A percentile compares a stretch with the other conserved stretches of the same genome.
phyloP scores from a whole-genome alignment of 495 filamentous ascomycete genomes.

The Penicillium simplicissimum region DNA sequence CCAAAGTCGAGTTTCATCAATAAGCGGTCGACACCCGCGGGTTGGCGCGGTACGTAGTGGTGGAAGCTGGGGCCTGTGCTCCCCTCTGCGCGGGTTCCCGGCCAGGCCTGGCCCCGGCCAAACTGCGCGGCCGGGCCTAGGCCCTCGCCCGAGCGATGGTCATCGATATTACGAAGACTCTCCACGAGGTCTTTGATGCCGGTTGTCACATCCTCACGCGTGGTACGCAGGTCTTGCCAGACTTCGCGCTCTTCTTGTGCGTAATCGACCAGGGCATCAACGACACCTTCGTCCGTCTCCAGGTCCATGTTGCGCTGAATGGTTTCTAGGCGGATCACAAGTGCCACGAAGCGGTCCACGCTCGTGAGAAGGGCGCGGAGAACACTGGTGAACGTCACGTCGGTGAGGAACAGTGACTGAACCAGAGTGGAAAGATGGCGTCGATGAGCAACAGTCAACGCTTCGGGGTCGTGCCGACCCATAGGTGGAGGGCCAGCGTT shows the following conservation, averaged over 20 bases:
- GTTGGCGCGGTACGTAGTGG: slow-evolving; percentile 63
- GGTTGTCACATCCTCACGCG: slow-evolving; percentile 33
- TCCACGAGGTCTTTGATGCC: slow-evolving; percentile 65
- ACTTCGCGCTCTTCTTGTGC: slow-evolving; percentile 66
- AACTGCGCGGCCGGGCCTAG: slow-evolving; percentile 23
- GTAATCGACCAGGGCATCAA: slow-evolving; percentile 70
- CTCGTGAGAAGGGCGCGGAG: slow-evolving; percentile 70
- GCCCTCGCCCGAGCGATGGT: slow-evolving; percentile 47
- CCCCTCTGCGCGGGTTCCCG: slow-evolving; percentile 9
- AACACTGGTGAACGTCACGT: slow-evolving; percentile 64
- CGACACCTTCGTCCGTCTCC: slow-evolving; percentile 74
- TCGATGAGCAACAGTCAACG: slow-evolving; percentile 74
- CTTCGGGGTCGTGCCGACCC: slow-evolving; percentile 75
- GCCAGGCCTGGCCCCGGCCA: slow-evolving; percentile 16
- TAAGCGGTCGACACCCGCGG: slow-evolving; percentile 74
- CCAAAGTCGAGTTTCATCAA: slow-evolving; percentile 86
- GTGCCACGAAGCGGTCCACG: slow-evolving; percentile 75
- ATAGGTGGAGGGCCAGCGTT: slow-evolving; percentile 25
- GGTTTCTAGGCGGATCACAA: slow-evolving; percentile 66
- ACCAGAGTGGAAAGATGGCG: slow-evolving; percentile 68
- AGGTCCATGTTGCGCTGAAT: slow-evolving; percentile 74
- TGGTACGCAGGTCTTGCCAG: slow-evolving; percentile 52
- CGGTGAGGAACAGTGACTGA: slow-evolving; percentile 69
- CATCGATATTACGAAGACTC: slow-evolving; percentile 60
- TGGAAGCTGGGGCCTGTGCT: slow-evolving; percentile 32